phyloP scores from a whole-genome alignment of 2,329 filamentous ascomycete genomes.

The Xylogone sp. region DNA sequence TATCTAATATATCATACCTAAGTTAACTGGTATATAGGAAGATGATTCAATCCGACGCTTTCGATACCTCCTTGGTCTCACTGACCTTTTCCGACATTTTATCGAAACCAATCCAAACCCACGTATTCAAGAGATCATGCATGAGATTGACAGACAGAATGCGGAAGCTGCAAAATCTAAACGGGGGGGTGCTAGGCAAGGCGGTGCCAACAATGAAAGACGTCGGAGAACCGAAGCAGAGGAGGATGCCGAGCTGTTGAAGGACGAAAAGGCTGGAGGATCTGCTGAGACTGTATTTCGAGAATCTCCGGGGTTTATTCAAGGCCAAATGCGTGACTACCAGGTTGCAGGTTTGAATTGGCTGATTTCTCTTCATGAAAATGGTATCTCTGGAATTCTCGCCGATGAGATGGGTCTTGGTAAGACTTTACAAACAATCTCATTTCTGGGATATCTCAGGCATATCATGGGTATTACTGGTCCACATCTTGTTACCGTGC shows the following conservation, averaged over 20 bases:
- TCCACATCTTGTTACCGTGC: constrained; percentile 86
- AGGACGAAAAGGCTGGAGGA: constrained; percentile 86
- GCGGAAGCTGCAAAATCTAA: constrained; percentile 67
- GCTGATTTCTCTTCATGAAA: constrained; percentile 96
- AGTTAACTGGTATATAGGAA: constrained; percentile 52
- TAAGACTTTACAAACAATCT: constrained; percentile 96
- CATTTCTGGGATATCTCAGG: constrained; percentile 90
- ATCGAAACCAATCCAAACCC: constrained; percentile 97
- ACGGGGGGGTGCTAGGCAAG: constrained; percentile 74
- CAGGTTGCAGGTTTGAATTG: constrained; percentile 95
- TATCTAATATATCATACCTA: not conserved
- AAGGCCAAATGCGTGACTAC: constrained; percentile 90
- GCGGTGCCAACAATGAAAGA: constrained; percentile 74
- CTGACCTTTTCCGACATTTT: constrained; percentile 96
- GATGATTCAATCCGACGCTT: constrained; percentile 94
- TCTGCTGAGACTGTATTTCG: constrained; percentile 87
- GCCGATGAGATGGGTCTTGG: constrained; percentile 98
- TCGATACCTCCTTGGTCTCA: constrained; percentile 89
- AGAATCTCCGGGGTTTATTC: constrained; percentile 86
- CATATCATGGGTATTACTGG: constrained; percentile 87
- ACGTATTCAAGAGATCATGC: constrained; percentile 88
- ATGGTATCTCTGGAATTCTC: constrained; percentile 96
- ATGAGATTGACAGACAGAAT: constrained; percentile 92
- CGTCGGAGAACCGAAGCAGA: constrained; percentile 92
- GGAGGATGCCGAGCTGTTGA: constrained; percentile 84